These are phyloP conservation scores for Paxillus involutus DNA, from an alignment of 768 basidiomycete species.

Conservation along the genomic window DNA sequence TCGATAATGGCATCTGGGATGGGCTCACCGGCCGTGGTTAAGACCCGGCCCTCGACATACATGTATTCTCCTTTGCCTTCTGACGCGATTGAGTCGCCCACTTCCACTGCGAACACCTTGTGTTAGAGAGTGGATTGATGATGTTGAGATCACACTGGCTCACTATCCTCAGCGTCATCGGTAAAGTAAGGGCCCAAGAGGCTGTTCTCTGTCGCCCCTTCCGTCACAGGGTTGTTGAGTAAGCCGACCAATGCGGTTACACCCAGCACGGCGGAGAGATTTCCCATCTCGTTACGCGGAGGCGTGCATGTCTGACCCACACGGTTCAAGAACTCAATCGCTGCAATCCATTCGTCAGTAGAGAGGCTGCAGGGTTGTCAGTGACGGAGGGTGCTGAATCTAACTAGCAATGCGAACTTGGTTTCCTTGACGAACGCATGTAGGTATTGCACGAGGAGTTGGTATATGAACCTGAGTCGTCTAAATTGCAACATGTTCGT, in stretches of 20 bases:
- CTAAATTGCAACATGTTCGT: constrained; percentile 16
- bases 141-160: constrained; percentile 16
- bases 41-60: constrained; percentile 72
- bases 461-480: constrained; percentile 47
- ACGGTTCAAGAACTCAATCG: constrained; percentile 76
- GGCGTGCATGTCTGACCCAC: constrained; percentile 73
- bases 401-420: constrained; percentile 35
- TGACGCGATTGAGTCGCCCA: constrained; percentile 78
- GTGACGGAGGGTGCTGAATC: background rate
- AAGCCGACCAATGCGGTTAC: constrained; percentile 76
- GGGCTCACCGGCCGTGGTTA: constrained; percentile 57
- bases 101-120: constrained; percentile 42
- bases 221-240: constrained; percentile 65
- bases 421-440: constrained; percentile 78
- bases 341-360: constrained; percentile 82
- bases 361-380: constrained; percentile 46
- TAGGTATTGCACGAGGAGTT: constrained; percentile 60
- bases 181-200: constrained; percentile 85
- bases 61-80: constrained; percentile 86
- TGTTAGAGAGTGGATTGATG: background rate
- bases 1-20: constrained; percentile 68
- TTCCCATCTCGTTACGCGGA: constrained; percentile 75
- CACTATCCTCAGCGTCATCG: constrained; percentile 76
- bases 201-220: constrained; percentile 67
- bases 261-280: constrained; percentile 81